Conservation (phyloP, 306 rosid genomes). For the Fragaria iinumae region DNA sequence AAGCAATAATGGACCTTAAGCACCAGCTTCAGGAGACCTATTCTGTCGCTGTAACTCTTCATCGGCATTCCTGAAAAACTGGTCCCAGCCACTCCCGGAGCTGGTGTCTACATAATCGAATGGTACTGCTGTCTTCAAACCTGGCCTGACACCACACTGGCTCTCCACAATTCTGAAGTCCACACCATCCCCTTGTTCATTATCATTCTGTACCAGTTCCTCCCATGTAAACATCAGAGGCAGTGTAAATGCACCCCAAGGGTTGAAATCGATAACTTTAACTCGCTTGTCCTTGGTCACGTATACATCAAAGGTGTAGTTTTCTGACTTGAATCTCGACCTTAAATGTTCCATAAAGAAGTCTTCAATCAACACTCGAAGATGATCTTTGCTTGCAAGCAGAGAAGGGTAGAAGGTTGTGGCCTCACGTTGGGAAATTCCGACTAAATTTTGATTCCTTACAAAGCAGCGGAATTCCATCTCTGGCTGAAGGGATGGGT, state of each 20-base stretch:
- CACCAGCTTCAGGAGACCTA: conserved; percentile 53
- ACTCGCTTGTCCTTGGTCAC: conserved; percentile 47
- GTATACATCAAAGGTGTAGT: conserved; percentile 69
- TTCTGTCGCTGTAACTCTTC: conserved; percentile 49
- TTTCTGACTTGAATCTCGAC: conserved; percentile 48
- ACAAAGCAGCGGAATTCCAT: conserved; percentile 87
- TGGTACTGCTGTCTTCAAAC: conserved; percentile 79
- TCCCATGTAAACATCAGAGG: conserved; percentile 73
- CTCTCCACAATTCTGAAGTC: conserved; percentile 72
- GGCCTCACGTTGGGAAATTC: conserved; percentile 71
- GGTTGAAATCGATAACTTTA: conserved; percentile 79
- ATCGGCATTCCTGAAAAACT: conserved; percentile 64
- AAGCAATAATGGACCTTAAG: conserved; percentile 28
- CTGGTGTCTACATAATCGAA: conserved; percentile 74
- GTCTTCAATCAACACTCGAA: conserved; percentile 32
- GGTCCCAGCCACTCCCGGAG: conserved; percentile 84
- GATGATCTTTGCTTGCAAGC: conserved; percentile 39
- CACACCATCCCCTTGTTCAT: conserved; percentile 32
- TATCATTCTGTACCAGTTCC: conserved; percentile 44
- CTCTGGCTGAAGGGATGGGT: conserved; percentile 55
- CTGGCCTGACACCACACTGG: conserved; percentile 69
- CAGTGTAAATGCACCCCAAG: conserved; percentile 74
- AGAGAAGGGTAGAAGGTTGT: conserved; percentile 68
- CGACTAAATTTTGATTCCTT: conserved; percentile 39
- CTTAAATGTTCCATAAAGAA: conserved; percentile 45